A percentile compares a stretch with the other conserved stretches of the same genome.
Evolutionary conservation across 2,329 filamentous ascomycete genomes (phyloP).

Genomic region (Penicillium sp.): DNA sequence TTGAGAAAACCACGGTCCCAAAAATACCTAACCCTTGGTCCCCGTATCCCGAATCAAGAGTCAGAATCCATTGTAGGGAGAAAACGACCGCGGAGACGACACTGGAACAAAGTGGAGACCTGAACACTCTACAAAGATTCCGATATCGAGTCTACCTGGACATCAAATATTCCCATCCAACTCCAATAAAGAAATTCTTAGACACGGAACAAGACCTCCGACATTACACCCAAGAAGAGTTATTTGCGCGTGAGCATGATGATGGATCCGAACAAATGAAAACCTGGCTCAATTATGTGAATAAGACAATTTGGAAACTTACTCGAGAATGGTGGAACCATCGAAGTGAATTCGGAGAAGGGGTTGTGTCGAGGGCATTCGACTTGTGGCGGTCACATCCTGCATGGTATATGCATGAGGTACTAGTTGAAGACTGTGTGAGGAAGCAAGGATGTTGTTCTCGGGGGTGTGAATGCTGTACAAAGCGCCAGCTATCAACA

Average conservation of each 20-base stretch:
- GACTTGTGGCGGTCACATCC: neutral
- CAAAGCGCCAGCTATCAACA: too few relatives aligned
- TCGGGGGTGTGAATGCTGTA: too few relatives aligned
- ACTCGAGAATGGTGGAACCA: neutral
- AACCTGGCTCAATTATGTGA: neutral
- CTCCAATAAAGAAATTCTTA: neutral
- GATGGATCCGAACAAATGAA: neutral
- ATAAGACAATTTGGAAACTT: neutral
- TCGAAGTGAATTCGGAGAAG: neutral
- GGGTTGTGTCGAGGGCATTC: neutral
- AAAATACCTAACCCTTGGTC: too few relatives aligned
- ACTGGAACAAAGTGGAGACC: neutral
- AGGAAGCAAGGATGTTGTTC: too few relatives aligned
- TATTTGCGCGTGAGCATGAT: neutral
- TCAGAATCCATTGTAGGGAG: too few relatives aligned
- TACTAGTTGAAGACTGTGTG: too few relatives aligned
- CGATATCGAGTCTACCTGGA: neutral
- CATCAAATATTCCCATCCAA: neutral
- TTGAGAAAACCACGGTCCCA: too few relatives aligned
- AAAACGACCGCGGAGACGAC: neutral
- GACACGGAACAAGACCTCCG: neutral
- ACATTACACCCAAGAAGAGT: neutral
- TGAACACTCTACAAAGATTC: neutral
- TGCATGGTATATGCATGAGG: neutral
- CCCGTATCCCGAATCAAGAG: too few relatives aligned